Evolutionary conservation across 2,329 filamentous ascomycete species (phyloP), one percentile per base, ranked within the genome.

Genomic region (Fusarium udum): DNA sequence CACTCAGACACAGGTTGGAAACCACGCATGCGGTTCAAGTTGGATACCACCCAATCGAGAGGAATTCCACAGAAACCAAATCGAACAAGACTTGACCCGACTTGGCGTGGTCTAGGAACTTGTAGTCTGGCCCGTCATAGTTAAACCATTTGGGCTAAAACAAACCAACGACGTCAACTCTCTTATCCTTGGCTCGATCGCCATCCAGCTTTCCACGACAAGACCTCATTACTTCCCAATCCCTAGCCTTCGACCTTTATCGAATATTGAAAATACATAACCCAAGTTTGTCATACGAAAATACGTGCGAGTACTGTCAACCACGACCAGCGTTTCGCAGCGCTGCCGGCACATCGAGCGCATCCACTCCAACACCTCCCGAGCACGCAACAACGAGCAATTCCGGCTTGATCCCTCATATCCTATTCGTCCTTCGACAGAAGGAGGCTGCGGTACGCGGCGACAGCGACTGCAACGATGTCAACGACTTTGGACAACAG

Each of bases 161-260:
- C 63, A 65, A 59, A 71, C 61, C 73, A 62, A 73, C 75, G 65
- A 77, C 75, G 75, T 77, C 75, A 77, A 75, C 63, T 62, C 40
- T 49, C 34, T 66, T 51, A 51, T 53, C 61, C 72, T 66, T 72
- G 71, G 57, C 60, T 56, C 71, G 36, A 48, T 74, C 58, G 36
- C 52, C 63, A 36, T 46, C 31, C 49, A 61, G 48, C 31, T 58
- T 55, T 53, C 32, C 18, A 64, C 55, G 58, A 64, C 51, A 74
- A 72, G 46, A 68, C 52, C 52, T 72, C 51, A 31, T 51, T 39
- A 26, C 40, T 49, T 42, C 64, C 55, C 32, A 22, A 40, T 59
- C 43, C 39, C 42, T 48, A 48, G 59, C 39, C 39, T 31, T 61
- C 42, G 14, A 55, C 32, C 39, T 59, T 60, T 59, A 59, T 53